Evolutionary conservation across 768 basidiomycete species (phyloP).

Genomic region (Tulasnella sp.): DNA sequence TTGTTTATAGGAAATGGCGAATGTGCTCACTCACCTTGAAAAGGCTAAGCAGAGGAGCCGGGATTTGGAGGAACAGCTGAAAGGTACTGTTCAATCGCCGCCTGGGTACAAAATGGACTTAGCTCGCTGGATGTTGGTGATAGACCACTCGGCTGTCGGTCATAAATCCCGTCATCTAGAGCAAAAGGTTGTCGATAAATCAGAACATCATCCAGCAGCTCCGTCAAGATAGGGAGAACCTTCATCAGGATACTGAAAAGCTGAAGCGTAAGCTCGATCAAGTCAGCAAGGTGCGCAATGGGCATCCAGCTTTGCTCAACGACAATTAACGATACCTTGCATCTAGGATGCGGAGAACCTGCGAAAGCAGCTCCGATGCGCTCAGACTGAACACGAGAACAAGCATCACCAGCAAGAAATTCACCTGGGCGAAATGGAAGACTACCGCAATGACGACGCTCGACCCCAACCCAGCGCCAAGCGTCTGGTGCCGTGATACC

Average conservation of each 20-base stretch:
- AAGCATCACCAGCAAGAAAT: conserved; percentile 63
- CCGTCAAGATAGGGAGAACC: conserved; percentile 60
- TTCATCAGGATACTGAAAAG: conserved; percentile 56
- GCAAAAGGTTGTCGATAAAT: conserved; percentile 54
- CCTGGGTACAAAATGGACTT: neutral
- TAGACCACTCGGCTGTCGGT: conserved; percentile 54
- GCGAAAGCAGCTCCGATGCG: conserved; percentile 45
- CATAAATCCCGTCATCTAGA: conserved; percentile 60
- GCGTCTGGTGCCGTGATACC: too few relatives aligned
- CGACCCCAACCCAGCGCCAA: conserved; percentile 2
- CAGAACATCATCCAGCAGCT: conserved; percentile 57
- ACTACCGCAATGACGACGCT: conserved; percentile 30
- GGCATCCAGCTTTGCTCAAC: neutral
- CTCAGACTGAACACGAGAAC: conserved; percentile 55
- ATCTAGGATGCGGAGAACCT: conserved; percentile 47
- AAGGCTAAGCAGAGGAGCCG: conserved; percentile 61
- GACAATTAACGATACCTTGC: neutral
- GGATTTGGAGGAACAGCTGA: conserved; percentile 58
- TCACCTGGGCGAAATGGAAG: conserved; percentile 58
- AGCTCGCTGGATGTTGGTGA: neutral
- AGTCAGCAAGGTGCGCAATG: conserved; percentile 45
- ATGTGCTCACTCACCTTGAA: conserved; percentile 55
- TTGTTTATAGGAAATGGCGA: conserved; percentile 56
- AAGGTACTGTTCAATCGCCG: conserved; percentile 34
- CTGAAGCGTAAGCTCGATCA: conserved; percentile 57